Evolutionary conservation across 495 filamentous ascomycete genomes (phyloP).

Genomic region (Gamarada debralockiae): DNA sequence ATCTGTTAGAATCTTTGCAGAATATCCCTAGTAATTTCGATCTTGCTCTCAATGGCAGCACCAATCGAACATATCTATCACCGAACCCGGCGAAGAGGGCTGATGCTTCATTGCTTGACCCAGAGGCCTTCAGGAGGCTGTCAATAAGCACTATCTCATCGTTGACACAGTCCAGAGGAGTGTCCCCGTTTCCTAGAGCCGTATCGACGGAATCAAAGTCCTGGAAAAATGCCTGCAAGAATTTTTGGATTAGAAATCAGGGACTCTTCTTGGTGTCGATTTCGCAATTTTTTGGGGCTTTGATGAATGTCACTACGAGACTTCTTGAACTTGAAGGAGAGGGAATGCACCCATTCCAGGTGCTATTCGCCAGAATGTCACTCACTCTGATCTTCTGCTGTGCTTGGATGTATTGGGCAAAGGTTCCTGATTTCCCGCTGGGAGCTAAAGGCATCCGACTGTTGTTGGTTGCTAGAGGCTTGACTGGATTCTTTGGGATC

Average conservation of each 20-base stretch:
- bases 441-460: conserved; percentile 60
- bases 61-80: conserved; percentile 6
- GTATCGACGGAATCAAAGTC: conserved; percentile 18
- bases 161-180: not conserved
- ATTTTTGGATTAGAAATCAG: conserved; percentile 54
- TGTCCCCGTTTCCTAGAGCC: conserved; percentile 15
- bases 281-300: conserved; percentile 77
- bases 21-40: conserved; percentile 22
- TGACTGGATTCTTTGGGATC: conserved; percentile 83
- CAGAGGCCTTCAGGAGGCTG: conserved; percentile 27
- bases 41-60: conserved; percentile 18
- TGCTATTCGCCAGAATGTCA: conserved; percentile 81
- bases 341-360: conserved; percentile 81
- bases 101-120: conserved; percentile 18
- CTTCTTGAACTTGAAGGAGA: conserved; percentile 72
- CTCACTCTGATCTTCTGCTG: conserved; percentile 66
- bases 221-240: conserved; percentile 22
- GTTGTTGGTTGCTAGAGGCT: conserved; percentile 65
- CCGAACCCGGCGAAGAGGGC: not conserved
- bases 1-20: conserved; percentile 8
- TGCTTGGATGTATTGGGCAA: conserved; percentile 71
- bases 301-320: conserved; percentile 86
- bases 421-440: conserved; percentile 65
- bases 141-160: conserved; percentile 30
- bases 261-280: conserved; percentile 69